These are phyloP conservation scores for Paramarasmius palmivorus DNA, from an alignment of 1,284 basidiomycete species.

Conservation along the genomic window DNA sequence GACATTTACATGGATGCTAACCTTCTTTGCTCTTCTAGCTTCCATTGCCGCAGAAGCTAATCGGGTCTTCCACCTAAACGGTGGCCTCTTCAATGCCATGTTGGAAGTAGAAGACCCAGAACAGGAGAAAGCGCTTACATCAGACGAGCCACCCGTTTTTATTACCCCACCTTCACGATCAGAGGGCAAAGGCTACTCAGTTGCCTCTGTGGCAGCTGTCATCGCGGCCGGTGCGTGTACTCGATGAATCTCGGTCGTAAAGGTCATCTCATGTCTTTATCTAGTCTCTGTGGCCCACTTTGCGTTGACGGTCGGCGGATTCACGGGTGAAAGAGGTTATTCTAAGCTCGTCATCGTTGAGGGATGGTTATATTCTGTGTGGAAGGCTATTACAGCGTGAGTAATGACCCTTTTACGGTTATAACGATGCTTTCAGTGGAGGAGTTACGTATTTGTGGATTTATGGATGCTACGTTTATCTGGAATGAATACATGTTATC, in stretches of 20 bases:
- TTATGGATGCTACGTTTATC: too few relatives aligned
- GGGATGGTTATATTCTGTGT: constrained; percentile 36
- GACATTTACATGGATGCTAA: neutral
- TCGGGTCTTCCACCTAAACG: constrained; percentile 69
- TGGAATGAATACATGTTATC: too few relatives aligned
- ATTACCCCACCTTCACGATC: constrained; percentile 16
- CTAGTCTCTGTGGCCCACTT: constrained; percentile 52
- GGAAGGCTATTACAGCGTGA: constrained; percentile 8
- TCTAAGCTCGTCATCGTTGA: constrained; percentile 44
- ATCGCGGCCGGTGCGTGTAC: constrained; percentile 45
- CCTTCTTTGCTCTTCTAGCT: constrained; percentile 24
- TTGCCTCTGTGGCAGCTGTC: constrained; percentile 44
- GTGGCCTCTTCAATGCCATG: constrained; percentile 60
- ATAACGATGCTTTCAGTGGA: too few relatives aligned
- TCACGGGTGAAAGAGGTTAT: constrained; percentile 48
- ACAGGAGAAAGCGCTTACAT: constrained; percentile 8
- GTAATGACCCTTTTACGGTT: neutral
- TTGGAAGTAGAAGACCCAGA: constrained; percentile 13
- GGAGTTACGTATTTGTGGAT: too few relatives aligned
- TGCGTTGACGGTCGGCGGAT: constrained; percentile 47
- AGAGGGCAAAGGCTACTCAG: constrained; percentile 27
- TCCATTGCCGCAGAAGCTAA: constrained; percentile 63
- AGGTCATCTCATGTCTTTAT: neutral
- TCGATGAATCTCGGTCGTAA: neutral
- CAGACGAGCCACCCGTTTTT: constrained; percentile 20